phyloP scores from a whole-genome alignment of 169 alveolate genomes.

The Eimeria falciformis region DNA sequence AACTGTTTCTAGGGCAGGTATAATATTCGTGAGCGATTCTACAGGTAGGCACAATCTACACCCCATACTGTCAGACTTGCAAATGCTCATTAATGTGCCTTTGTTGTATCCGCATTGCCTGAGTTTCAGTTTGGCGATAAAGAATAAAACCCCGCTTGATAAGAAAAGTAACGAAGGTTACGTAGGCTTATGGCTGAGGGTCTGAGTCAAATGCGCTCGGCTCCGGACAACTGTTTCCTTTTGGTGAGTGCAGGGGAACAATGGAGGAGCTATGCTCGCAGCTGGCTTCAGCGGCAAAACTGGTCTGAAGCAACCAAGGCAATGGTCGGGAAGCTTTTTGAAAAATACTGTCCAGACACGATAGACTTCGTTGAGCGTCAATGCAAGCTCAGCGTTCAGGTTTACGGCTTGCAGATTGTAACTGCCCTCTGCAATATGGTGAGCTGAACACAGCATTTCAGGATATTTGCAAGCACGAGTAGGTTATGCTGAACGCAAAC shows the following conservation, averaged over 20 bases:
- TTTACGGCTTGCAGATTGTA: slow-evolving; percentile 88
- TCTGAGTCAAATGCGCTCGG: too few species aligned
- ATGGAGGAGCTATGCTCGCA: slow-evolving; percentile 95
- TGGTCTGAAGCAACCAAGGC: slow-evolving; percentile 87
- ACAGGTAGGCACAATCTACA: slow-evolving; percentile 38
- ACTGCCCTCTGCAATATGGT: slow-evolving; percentile 90
- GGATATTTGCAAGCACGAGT: too few species aligned
- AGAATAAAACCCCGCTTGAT: too few species aligned
- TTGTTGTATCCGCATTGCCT: too few species aligned
- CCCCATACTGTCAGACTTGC: neutral
- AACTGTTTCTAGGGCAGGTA: slow-evolving; percentile 97
- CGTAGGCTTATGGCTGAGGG: too few species aligned
- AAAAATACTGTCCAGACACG: slow-evolving; percentile 93
- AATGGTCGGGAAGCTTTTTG: slow-evolving; percentile 91
- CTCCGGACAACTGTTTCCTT: too few species aligned
- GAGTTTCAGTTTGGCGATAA: too few species aligned
- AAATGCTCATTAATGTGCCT: too few species aligned
- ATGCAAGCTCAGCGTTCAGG: slow-evolving; percentile 92
- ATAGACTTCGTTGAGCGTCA: slow-evolving; percentile 89
- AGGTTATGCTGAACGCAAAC: too few species aligned
- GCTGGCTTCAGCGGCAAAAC: slow-evolving; percentile 91
- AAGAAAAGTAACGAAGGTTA: too few species aligned
- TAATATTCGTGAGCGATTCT: slow-evolving; percentile 93
- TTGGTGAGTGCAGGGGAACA: slow-evolving; percentile 88
- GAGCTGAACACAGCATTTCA: too few species aligned